Evolutionary conservation across 345 rosid species (phyloP), one percentile per base, ranked within the genome.

Genomic region (Citrus sp.): DNA sequence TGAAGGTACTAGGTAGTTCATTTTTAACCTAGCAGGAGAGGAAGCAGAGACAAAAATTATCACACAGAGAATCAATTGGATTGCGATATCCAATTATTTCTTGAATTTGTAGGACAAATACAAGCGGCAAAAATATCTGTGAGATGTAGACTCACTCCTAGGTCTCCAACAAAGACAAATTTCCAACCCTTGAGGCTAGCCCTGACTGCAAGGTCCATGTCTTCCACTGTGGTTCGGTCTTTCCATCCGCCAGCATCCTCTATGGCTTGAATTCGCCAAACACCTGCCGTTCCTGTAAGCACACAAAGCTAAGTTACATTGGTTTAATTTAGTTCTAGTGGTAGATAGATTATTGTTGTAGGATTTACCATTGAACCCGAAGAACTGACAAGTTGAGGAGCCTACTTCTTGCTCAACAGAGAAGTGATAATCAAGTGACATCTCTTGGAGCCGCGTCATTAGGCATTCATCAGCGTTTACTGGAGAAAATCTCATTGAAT

Each of bases 131-230:
- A 34, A 24, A 25, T 6, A 35, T 59, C 32, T n/a, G 14, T 6
- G 37, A 61, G 56, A 24, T 63, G 60, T 65, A 46, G 51, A 60
- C 76, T 79, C 69, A 85, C 89, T 61, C 51, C 77, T 28, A 86
- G 78, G 74, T 87, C 87, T 10, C 88, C 89, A 21, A 87, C 64
- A 46, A 78, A 87, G 60, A 88, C 78, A 22, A 87, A 82, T 49
- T 90, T 86, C 92, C 94, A 87, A 76, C 89, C 92, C 78, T 80
- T 86, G 28, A 90, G 88, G 71, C 86, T 87, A 58, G 89, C 89
- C 49, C 88, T 78, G 56, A 87, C 88, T 79, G 92, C 90, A 46
- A 88, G 85, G 78, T 90, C 91, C 93, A 88, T 87, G 78, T 88
- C 93, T 78, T 88, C 90, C 67, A 87, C 92, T 38, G 85, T 90